Evolutionary conservation across 495 filamentous ascomycete genomes (phyloP).

Genomic region (Lasiosphaeria miniovina): DNA sequence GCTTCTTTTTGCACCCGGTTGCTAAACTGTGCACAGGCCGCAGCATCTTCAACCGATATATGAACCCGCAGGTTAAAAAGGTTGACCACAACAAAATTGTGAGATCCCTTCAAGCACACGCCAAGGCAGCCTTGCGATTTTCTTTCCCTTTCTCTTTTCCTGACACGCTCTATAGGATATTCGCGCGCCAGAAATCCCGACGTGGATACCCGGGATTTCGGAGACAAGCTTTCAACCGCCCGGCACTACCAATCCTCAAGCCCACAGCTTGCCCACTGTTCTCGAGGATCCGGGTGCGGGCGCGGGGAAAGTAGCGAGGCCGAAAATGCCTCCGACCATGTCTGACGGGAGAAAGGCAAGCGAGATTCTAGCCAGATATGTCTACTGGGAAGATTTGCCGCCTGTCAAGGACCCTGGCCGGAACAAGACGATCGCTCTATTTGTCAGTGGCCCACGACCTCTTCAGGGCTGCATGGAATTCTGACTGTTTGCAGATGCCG

Average conservation of each 20-base stretch:
- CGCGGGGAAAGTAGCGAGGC: not conserved
- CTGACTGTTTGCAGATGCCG: conserved; percentile 9
- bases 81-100: not conserved
- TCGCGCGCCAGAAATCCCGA: not conserved
- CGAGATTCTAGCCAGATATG: not conserved
- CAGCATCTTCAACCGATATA: conserved; percentile 15
- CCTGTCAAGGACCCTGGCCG: not conserved
- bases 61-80: conserved; percentile 13
- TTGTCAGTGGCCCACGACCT: conserved; percentile 1
- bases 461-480: not conserved
- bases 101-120: not conserved
- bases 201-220: not conserved
- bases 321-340: not conserved
- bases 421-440: conserved; percentile 8
- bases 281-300: not conserved
- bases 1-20: not conserved
- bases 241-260: not conserved
- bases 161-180: not conserved
- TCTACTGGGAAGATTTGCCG: not conserved
- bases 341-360: not conserved
- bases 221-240: not conserved
- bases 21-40: not conserved
- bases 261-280: not conserved
- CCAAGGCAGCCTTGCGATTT: no score
- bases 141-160: not conserved